Evolutionary conservation across 805 yeast species (phyloP), one percentile per base, ranked within the genome.

Genomic region (Metschnikowia drakensbergensis): DNA sequence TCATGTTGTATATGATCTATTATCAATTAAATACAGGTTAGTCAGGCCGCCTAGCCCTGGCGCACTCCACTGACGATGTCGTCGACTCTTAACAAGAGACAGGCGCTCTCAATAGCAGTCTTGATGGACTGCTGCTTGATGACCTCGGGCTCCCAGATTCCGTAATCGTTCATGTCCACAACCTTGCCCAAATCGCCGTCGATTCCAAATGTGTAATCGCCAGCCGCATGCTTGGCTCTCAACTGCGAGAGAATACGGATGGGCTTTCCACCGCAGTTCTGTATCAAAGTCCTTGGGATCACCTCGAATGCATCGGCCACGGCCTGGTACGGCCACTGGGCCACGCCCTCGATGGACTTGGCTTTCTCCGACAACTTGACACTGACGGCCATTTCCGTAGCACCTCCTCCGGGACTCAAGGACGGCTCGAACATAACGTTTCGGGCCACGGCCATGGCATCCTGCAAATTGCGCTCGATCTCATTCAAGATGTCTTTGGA

Each of bases 101-200:
- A 87, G 11, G 99, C 97, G 75, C 95, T 86, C 73, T 94, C 99
- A 55, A 94, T 87, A 32, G 96, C 96, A n/a, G 99, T 94, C 76
- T 94, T 94, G 58, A 92, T 85, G 55, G 95, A 85, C 74, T 94
- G 99, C 66, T 88, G 95, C 72, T 94, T 94, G 69, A 94, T 88
- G 43, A 88, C 97, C 73, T 92, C 97, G 17, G 99, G 99, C 74
- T 94, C 99, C 99, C 99, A 94, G 55, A 94, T 86, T 28, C 99
- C 99, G 68, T 90, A 92, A 28, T 82, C 85, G 55, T 86, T 81
- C 99, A 94, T 94, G 65, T 94, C 97, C 27, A 88, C 97, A 50
- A 94, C 80, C 70, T 87, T 89, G 57, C 99, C 99, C 50, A 77
- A 75, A 57, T 92, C 96, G 57, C 99, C 99, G 66, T 94, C 96